Conservation (phyloP, 441 rosid genomes). For the Aleurites moluccanus region DNA sequence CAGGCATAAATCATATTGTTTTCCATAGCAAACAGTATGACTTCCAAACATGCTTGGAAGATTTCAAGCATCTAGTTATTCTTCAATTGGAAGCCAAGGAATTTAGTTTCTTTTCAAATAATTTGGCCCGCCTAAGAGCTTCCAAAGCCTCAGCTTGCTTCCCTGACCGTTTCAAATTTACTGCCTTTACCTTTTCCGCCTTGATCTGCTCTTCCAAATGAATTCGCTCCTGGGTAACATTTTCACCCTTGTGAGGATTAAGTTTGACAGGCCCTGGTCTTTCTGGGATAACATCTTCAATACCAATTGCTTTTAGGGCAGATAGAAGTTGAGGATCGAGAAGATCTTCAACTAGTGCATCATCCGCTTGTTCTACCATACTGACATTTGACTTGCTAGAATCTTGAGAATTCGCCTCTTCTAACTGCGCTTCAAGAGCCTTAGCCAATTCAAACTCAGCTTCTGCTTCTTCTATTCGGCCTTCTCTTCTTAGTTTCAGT, state of each 20-base stretch:
- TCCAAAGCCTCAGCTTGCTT: slow-evolving; percentile 92
- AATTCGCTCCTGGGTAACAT: slow-evolving; percentile 48
- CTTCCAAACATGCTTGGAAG: background rate
- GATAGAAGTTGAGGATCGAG: slow-evolving; percentile 92
- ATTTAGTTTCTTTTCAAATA: slow-evolving; percentile 71
- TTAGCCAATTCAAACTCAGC: slow-evolving; percentile 88
- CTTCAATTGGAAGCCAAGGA: slow-evolving; percentile 36
- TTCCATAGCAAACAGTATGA: background rate
- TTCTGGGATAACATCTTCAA: slow-evolving; percentile 46
- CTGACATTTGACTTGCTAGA: slow-evolving; percentile 34
- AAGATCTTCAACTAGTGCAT: slow-evolving; percentile 71
- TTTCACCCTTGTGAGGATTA: slow-evolving; percentile 35
- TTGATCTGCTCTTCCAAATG: slow-evolving; percentile 72
- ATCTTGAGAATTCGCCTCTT: slow-evolving; percentile 45
- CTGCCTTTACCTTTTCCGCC: slow-evolving; percentile 83
- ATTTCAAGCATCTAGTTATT: background rate
- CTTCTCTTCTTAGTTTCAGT: slow-evolving; percentile 86
- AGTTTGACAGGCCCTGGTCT: slow-evolving; percentile 37
- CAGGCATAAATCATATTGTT: slow-evolving; percentile 10
- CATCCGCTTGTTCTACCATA: slow-evolving; percentile 37
- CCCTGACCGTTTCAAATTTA: slow-evolving; percentile 79
- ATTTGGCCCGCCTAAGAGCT: slow-evolving; percentile 75
- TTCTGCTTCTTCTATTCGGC: slow-evolving; percentile 82
- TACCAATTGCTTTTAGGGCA: slow-evolving; percentile 74
- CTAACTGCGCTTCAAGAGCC: slow-evolving; percentile 84